phyloP scores from a whole-genome alignment of 192 early-diverging fungal genomes.

The Coemansia sp. region DNA sequence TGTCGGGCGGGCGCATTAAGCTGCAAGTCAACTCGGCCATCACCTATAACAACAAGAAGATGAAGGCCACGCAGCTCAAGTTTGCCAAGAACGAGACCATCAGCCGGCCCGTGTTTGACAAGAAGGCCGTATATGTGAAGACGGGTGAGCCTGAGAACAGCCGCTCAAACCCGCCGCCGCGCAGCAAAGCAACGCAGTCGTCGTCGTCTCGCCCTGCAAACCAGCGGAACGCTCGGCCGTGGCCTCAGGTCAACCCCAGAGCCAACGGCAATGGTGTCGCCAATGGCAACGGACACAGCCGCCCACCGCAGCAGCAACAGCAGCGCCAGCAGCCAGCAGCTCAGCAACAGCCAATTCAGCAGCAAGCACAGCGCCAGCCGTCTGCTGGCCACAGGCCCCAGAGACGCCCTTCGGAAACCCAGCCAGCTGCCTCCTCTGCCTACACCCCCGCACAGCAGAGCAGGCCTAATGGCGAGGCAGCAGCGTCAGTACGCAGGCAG shows the following conservation, averaged over 20 bases:
- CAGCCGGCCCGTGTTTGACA: constrained; percentile 61
- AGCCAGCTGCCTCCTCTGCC: background rate
- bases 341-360: background rate
- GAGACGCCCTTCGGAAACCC: background rate
- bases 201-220: background rate
- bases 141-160: constrained; percentile 67
- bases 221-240: background rate
- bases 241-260: constrained; percentile 11
- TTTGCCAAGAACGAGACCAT: constrained; percentile 70
- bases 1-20: constrained; percentile 61
- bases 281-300: background rate
- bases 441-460: background rate
- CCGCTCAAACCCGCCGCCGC: constrained; percentile 27
- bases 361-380: constrained; percentile 10
- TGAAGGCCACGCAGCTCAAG: constrained; percentile 73
- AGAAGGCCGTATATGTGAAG: constrained; percentile 67
- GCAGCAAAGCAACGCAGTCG: constrained; percentile 4
- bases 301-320: constrained; percentile 13
- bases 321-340: constrained; percentile 10
- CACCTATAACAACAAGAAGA: constrained; percentile 73
- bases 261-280: background rate
- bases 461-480: background rate
- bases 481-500: constrained; percentile 13
- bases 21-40: constrained; percentile 64
- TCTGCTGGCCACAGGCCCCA: background rate